Evolutionary conservation across 768 basidiomycete genomes (phyloP).

Genomic region (Trametes cubensis): DNA sequence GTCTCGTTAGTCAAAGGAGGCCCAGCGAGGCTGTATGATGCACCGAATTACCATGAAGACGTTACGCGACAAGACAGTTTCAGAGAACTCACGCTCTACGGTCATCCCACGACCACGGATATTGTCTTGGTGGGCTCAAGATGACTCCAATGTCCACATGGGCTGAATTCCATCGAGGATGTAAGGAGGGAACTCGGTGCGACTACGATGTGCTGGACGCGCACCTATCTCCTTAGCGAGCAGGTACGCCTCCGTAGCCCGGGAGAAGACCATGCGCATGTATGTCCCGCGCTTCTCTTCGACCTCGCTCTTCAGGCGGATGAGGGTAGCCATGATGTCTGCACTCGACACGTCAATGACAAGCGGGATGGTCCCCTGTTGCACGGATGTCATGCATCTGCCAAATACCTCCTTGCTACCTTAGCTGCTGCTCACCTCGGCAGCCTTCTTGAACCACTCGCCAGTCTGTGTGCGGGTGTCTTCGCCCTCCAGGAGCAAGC

Average conservation of each 20-base stretch:
- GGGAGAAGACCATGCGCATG: conserved; percentile 63
- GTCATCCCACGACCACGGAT: conserved; percentile 63
- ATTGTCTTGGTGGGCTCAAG: conserved; percentile 60
- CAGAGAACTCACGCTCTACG: conserved; percentile 53
- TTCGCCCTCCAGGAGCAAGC: conserved; percentile 52
- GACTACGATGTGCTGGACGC: conserved; percentile 12
- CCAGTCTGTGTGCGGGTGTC: conserved; percentile 36
- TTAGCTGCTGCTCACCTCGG: conserved; percentile 30
- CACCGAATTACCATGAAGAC: neutral
- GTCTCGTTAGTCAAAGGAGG: conserved; percentile 66
- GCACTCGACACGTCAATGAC: conserved; percentile 77
- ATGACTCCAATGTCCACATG: conserved; percentile 43
- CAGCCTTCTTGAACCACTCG: conserved; percentile 42
- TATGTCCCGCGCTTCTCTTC: conserved; percentile 46
- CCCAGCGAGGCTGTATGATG: conserved; percentile 55
- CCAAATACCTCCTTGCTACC: neutral
- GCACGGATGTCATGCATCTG: neutral
- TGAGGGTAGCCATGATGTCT: conserved; percentile 79
- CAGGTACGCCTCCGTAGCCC: conserved; percentile 67
- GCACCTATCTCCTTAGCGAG: conserved; percentile 67
- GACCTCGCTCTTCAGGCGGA: conserved; percentile 68
- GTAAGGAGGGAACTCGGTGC: conserved; percentile 2
- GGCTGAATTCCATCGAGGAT: conserved; percentile 1
- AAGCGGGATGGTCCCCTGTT: conserved; percentile 69
- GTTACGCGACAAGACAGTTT: neutral